Evolutionary conservation across 225 moss, liverwort and hornwort species (phyloP), one percentile per base, ranked within the genome.

Genomic region (Sphagnum tenellum): DNA sequence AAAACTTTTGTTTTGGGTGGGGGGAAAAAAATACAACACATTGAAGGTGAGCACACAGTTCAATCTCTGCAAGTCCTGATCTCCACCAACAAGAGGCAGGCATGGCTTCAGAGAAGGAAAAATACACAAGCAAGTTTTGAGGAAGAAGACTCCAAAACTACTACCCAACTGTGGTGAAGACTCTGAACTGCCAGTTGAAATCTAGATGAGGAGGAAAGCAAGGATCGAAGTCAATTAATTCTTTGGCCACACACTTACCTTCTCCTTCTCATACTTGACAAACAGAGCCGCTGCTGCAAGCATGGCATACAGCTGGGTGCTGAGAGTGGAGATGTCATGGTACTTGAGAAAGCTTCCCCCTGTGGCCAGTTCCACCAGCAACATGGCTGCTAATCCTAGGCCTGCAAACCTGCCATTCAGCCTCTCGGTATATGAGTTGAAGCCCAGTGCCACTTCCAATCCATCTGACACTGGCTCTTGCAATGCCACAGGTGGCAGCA

Each of bases 311-410:
- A 75, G 77, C 78, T 88, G 87, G 49, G 75, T 67, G 62, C 61
- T 58, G 48, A 88, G 66, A 5, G 78, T 81, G 29, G 80, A 78
- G 2, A 72, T 71, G 12, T 84, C 81, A 69, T 88, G 87, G 53
- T 72, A 88, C 51, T 77, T 74, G n/a, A 88, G 12, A 14, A 88
- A 63, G 64, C 81, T 78, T 46, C 72, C 72, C 8, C 83, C 81
- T 2, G 87, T 76, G 12, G 87, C 87, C 12, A 88, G 83, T 68
- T 88, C 87, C 59, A 88, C 87, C n/a, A 88, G 76, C 63, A 88
- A 74, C 49, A 88, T 70, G 7, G 87, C 83, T 8, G 83, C 74
- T 48, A 88, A 64, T 5, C 87, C 87, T 44, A 88, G 64, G n/a
- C 78, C 83, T 12, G 87, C 87, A 55, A 88, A 68, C 57, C 81